Percentiles rank a stretch among this genome's conserved stretches.
phyloP scores from a whole-genome alignment of 768 basidiomycete species.

The Mycena galericulata region DNA sequence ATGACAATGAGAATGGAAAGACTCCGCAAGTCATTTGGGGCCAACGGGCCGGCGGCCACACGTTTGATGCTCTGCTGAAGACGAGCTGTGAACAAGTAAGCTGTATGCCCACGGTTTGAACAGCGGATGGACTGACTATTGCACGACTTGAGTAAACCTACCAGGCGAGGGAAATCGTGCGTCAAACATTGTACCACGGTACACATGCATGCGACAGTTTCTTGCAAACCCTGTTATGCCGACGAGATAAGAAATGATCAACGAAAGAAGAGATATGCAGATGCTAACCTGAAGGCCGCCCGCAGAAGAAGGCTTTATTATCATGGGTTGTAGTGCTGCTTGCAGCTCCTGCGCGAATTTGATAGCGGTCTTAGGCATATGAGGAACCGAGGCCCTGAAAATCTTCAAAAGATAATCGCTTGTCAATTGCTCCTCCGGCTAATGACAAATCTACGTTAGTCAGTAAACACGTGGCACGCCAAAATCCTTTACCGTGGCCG shows the following conservation, averaged over 20 bases:
- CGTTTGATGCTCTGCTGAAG: conserved; percentile 68
- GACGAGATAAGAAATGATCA: neutral
- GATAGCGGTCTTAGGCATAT: conserved; percentile 89
- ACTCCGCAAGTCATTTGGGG: conserved; percentile 62
- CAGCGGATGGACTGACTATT: conserved; percentile 64
- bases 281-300: conserved; percentile 73
- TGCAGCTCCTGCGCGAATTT: conserved; percentile 93
- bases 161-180: conserved; percentile 82
- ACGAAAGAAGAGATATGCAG: conserved; percentile 7
- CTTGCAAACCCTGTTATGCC: conserved; percentile 74
- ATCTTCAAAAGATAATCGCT: conserved; percentile 91
- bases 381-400: conserved; percentile 85
- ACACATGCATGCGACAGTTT: conserved; percentile 93
- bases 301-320: conserved; percentile 81
- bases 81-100: conserved; percentile 57
- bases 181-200: conserved; percentile 87
- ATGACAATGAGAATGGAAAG: conserved; percentile 85
- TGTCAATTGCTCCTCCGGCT: conserved; percentile 87
- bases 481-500: conserved; percentile 68
- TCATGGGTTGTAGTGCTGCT: conserved; percentile 86
- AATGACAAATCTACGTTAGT: conserved; percentile 8
- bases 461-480: conserved; percentile 6
- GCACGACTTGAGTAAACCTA: conserved; percentile 87
- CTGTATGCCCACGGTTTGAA: neutral
- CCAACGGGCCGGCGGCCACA: conserved; percentile 53